Evolutionary conservation across 306 rosid genomes (phyloP).

Genomic region (Aeschynomene evenia): DNA sequence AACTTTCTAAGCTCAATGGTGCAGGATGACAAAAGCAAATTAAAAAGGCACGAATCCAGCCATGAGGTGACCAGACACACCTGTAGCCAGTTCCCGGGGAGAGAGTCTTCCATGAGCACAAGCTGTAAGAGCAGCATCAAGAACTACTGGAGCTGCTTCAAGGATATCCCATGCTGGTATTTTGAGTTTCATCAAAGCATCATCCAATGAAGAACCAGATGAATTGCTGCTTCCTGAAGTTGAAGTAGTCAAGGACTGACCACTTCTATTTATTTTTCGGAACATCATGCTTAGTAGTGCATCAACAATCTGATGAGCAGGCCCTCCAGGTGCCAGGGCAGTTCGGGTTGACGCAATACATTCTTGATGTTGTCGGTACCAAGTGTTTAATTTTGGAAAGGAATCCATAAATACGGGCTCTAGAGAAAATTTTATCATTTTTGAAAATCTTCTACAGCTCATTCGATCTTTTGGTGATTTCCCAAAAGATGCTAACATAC

Average conservation of each 20-base stretch:
- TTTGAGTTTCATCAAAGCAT: constrained; percentile 63
- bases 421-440: constrained; percentile 56
- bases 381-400: constrained; percentile 80
- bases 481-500: constrained; percentile 59
- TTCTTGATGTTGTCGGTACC: constrained; percentile 97
- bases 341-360: constrained; percentile 86
- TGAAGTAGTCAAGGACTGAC: constrained; percentile 41
- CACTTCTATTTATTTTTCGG: constrained; percentile 62
- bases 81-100: constrained; percentile 97
- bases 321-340: constrained; percentile 85
- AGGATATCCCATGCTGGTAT: constrained; percentile 99
- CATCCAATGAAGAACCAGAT: constrained; percentile 73
- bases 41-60: not conserved
- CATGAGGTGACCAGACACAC: constrained; percentile 34
- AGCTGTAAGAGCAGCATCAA: constrained; percentile 93
- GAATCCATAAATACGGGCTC: constrained; percentile 79
- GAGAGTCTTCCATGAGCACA: constrained; percentile 93
- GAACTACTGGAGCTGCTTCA: constrained; percentile 90
- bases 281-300: constrained; percentile 87
- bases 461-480: constrained; percentile 49
- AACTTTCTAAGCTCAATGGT: constrained; percentile 9
- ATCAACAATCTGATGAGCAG: constrained; percentile 84
- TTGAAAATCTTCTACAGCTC: constrained; percentile 64
- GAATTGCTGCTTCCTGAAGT: constrained; percentile 85
- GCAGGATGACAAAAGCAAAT: constrained; percentile 12